Conservation (phyloP, 371 early-diverging fungal species). For the Homolaphlyctis polyrhiza region DNA sequence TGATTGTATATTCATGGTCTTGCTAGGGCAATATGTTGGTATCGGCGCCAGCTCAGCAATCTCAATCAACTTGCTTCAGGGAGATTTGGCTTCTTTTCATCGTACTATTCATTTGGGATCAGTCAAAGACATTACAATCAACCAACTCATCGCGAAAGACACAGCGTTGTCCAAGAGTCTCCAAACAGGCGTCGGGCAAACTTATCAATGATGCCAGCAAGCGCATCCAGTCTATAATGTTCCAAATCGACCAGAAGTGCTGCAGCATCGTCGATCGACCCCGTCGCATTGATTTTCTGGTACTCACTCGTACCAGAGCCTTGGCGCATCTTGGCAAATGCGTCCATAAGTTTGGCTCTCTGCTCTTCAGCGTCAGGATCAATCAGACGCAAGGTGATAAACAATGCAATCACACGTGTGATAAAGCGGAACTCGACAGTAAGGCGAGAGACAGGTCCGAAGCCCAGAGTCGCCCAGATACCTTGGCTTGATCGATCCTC, state of each 20-base stretch:
- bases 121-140: too few species aligned
- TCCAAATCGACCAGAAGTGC: not conserved
- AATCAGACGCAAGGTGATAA: slow-evolving; percentile 21
- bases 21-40: too few species aligned
- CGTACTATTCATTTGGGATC: too few species aligned
- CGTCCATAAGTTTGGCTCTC: not conserved
- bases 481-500: slow-evolving; percentile 27
- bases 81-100: too few species aligned
- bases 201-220: not conserved
- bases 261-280: not conserved
- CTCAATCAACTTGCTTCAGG: too few species aligned
- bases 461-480: slow-evolving; percentile 35
- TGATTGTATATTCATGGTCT: too few species aligned
- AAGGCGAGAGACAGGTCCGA: slow-evolving; percentile 21
- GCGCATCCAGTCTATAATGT: not conserved
- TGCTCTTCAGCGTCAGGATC: slow-evolving; percentile 6
- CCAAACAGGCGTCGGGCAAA: not conserved
- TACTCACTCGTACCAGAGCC: slow-evolving; percentile 1
- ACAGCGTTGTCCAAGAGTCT: too few species aligned
- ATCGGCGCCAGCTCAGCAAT: too few species aligned
- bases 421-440: slow-evolving; percentile 24
- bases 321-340: slow-evolving; percentile 1
- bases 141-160: too few species aligned
- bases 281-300: not conserved
- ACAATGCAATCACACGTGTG: slow-evolving; percentile 17